Percentiles rank a stretch among this genome's conserved stretches.
Conservation (phyloP, 2,329 filamentous ascomycete genomes). For the Dothideomycetes sp. region DNA sequence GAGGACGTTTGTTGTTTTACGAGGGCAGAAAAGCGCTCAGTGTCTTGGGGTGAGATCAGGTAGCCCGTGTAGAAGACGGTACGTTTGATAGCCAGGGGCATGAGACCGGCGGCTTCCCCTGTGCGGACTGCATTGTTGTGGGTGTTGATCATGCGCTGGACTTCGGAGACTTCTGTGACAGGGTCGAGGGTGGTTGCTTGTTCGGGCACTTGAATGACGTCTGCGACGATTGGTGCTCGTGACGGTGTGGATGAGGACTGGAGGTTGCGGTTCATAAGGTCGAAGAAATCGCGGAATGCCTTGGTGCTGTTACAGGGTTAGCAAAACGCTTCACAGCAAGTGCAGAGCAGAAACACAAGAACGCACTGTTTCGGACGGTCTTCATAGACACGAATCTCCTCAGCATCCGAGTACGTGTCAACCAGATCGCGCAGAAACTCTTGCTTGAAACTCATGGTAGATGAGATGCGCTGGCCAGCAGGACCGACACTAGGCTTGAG, state of each 20-base stretch:
- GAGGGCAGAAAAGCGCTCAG: conserved; percentile 62
- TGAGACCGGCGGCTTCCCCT: conserved; percentile 36
- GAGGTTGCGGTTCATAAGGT: conserved; percentile 59
- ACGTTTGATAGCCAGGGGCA: conserved; percentile 65
- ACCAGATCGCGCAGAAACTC: conserved; percentile 69
- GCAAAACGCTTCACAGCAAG: conserved; percentile 12
- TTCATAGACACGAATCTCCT: conserved; percentile 67
- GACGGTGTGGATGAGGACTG: conserved; percentile 27
- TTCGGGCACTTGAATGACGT: conserved; percentile 82
- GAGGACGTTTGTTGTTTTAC: conserved; percentile 55
- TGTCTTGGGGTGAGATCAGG: conserved; percentile 64
- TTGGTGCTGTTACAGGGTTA: conserved; percentile 42
- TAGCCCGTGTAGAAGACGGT: conserved; percentile 75
- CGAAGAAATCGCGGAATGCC: conserved; percentile 77
- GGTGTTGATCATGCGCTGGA: conserved; percentile 80
- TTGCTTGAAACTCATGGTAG: conserved; percentile 90
- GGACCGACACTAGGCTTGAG: conserved; percentile 81
- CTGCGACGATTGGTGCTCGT: conserved; percentile 59
- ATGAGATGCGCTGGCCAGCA: conserved; percentile 64
- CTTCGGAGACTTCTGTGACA: conserved; percentile 67
- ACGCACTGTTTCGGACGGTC: conserved; percentile 47
- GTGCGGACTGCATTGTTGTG: conserved; percentile 60
- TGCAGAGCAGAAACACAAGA: not conserved
- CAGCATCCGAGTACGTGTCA: conserved; percentile 73
- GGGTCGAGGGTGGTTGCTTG: conserved; percentile 65